Evolutionary conservation across 768 basidiomycete genomes (phyloP).

Genomic region (Boletus edulis): DNA sequence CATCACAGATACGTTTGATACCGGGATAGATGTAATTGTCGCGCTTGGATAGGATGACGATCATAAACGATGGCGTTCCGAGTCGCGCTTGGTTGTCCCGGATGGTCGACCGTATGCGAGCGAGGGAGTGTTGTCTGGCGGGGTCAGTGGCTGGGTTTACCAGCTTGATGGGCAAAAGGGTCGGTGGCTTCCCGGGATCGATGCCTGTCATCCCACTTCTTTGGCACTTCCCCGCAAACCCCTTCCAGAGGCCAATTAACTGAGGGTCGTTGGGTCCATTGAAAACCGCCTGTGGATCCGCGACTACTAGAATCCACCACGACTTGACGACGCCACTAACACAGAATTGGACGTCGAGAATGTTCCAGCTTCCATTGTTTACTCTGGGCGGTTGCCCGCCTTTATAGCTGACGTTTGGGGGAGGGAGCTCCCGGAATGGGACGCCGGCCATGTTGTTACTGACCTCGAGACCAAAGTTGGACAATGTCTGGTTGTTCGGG

Average conservation of each 20-base stretch:
- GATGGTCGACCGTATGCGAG: slow-evolving; percentile 42
- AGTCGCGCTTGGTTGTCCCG: slow-evolving; percentile 22
- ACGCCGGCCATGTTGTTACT: slow-evolving; percentile 57
- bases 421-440: slow-evolving; percentile 60
- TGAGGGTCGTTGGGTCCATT: slow-evolving; percentile 29
- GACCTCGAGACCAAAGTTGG: slow-evolving; percentile 60
- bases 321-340: slow-evolving; percentile 45
- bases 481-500: slow-evolving; percentile 37
- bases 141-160: slow-evolving; percentile 27
- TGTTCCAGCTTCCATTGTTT: slow-evolving; percentile 73
- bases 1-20: slow-evolving; percentile 75
- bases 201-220: slow-evolving; percentile 68
- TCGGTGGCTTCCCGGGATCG: slow-evolving; percentile 34
- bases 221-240: slow-evolving; percentile 54
- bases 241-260: slow-evolving; percentile 44
- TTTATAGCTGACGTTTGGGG: slow-evolving; percentile 58
- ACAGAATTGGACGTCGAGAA: slow-evolving; percentile 68
- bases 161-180: slow-evolving; percentile 32
- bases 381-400: slow-evolving; percentile 41
- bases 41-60: slow-evolving; percentile 63
- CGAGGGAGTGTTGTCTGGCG: slow-evolving; percentile 37
- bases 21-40: slow-evolving; percentile 82
- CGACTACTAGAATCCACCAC: slow-evolving; percentile 70
- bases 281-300: slow-evolving; percentile 44
- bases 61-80: slow-evolving; percentile 57